Evolutionary conservation across 495 filamentous ascomycete species (phyloP).

Genomic region (Wilcoxina mikolae): DNA sequence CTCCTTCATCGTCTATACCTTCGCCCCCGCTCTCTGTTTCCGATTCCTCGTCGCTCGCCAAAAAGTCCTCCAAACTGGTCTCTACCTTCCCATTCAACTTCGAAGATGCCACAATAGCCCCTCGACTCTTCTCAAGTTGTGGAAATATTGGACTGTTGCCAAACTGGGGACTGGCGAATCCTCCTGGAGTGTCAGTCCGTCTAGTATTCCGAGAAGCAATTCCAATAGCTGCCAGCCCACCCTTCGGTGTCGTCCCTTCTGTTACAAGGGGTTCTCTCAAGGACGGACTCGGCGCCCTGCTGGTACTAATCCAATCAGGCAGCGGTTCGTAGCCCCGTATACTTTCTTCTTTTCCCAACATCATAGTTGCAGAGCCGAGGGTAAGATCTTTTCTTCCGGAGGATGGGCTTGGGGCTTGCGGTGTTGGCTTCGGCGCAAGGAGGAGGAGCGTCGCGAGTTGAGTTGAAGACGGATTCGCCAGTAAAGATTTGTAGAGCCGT

Average conservation of each 20-base stretch:
- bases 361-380: slow-evolving; percentile 70
- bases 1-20: slow-evolving; percentile 10
- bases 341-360: slow-evolving; percentile 60
- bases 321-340: slow-evolving; percentile 59
- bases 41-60: slow-evolving; percentile 35
- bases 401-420: slow-evolving; percentile 69
- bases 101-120: slow-evolving; percentile 21
- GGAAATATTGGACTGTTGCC: slow-evolving; percentile 26
- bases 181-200: slow-evolving; percentile 34
- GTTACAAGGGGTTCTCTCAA: slow-evolving; percentile 40
- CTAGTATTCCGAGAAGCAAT: slow-evolving; percentile 45
- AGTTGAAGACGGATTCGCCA: slow-evolving; percentile 55
- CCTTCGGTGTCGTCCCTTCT: slow-evolving; percentile 25
- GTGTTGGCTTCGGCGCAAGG: slow-evolving; percentile 84
- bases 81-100: slow-evolving; percentile 37
- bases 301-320: slow-evolving; percentile 70
- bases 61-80: slow-evolving; percentile 70
- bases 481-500: slow-evolving; percentile 69
- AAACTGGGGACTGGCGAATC: slow-evolving; percentile 25
- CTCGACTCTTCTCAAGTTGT: slow-evolving; percentile 16
- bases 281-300: slow-evolving; percentile 60
- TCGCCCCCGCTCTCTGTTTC: slow-evolving; percentile 7
- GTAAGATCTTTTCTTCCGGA: slow-evolving; percentile 59
- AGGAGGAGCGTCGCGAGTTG: slow-evolving; percentile 83
- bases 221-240: slow-evolving; percentile 16